Conservation (phyloP, 306 rosid species). For the Leucaena leucocephala region DNA sequence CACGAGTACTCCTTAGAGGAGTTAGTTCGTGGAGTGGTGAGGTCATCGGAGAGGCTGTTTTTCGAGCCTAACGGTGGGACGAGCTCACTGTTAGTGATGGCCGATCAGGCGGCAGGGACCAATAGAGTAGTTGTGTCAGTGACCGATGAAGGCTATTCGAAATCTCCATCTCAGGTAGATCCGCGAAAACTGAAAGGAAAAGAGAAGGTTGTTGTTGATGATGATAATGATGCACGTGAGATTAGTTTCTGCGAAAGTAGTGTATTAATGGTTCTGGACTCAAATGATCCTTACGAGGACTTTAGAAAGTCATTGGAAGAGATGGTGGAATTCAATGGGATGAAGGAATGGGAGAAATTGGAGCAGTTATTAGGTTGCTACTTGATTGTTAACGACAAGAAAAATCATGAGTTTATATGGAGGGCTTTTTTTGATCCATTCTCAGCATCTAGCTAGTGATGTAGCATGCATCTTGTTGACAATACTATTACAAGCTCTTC, state of each 20-base stretch:
- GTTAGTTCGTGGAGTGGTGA: slow-evolving; percentile 38
- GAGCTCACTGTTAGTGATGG: slow-evolving; percentile 12
- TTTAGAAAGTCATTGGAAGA: slow-evolving; percentile 63
- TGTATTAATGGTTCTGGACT: slow-evolving; percentile 44
- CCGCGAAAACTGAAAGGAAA: neutral
- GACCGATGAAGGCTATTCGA: neutral
- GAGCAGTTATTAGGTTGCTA: neutral
- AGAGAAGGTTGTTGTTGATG: neutral
- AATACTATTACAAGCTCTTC: neutral
- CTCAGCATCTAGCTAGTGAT: neutral
- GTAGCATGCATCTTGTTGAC: no score
- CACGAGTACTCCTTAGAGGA: slow-evolving; percentile 37
- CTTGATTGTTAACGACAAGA: neutral
- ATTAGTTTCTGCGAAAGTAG: slow-evolving; percentile 36
- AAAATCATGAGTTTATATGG: neutral
- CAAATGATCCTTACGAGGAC: slow-evolving; percentile 52
- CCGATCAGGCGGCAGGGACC: neutral
- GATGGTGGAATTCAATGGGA: slow-evolving; percentile 40
- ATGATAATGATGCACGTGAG: neutral
- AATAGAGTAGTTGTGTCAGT: neutral
- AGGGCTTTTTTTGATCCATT: neutral
- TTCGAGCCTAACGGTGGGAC: slow-evolving; percentile 46
- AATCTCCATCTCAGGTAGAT: neutral
- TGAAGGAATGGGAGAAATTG: slow-evolving; percentile 40
- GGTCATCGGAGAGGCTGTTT: slow-evolving; percentile 54